These are phyloP conservation scores for Boletus rubescentipes DNA, from an alignment of 768 basidiomycete species.

Conservation along the genomic window DNA sequence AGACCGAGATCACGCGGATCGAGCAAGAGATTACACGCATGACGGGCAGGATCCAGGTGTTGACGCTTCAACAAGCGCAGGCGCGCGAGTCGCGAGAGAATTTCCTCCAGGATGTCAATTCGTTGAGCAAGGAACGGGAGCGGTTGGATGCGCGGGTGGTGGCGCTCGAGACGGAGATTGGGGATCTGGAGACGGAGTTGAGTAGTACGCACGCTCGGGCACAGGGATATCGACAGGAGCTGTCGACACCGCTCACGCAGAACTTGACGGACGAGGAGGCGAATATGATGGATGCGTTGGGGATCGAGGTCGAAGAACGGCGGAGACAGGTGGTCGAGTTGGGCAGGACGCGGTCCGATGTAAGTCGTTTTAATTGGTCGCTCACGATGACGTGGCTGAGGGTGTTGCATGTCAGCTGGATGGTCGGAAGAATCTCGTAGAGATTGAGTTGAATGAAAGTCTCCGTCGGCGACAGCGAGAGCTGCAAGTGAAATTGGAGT, in stretches of 20 bases:
- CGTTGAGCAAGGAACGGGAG: slow-evolving; percentile 68
- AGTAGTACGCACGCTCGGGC: slow-evolving; percentile 59
- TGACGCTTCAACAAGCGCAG: slow-evolving; percentile 68
- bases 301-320: slow-evolving; percentile 72
- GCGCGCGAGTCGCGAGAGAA: slow-evolving; percentile 67
- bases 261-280: slow-evolving; percentile 76
- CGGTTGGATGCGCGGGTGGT: slow-evolving; percentile 57
- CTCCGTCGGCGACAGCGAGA: slow-evolving; percentile 80
- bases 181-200: slow-evolving; percentile 74
- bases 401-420: slow-evolving; percentile 41
- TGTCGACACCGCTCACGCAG: slow-evolving; percentile 71
- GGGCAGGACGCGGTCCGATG: slow-evolving; percentile 67
- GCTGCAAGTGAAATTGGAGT: slow-evolving; percentile 71
- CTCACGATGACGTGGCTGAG: neutral
- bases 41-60: slow-evolving; percentile 69
- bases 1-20: slow-evolving; percentile 59
- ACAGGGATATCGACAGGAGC: slow-evolving; percentile 63
- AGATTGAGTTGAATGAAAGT: slow-evolving; percentile 92
- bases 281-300: slow-evolving; percentile 58
- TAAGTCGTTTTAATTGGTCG: slow-evolving; percentile 33
- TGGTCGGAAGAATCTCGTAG: slow-evolving; percentile 73
- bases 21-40: slow-evolving; percentile 87
- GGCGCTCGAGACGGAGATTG: slow-evolving; percentile 63
- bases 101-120: slow-evolving; percentile 58
- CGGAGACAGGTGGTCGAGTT: slow-evolving; percentile 71